These are phyloP conservation scores for Euphrasia confusa DNA, from an alignment of 257 asterid species.

Conservation along the genomic window DNA sequence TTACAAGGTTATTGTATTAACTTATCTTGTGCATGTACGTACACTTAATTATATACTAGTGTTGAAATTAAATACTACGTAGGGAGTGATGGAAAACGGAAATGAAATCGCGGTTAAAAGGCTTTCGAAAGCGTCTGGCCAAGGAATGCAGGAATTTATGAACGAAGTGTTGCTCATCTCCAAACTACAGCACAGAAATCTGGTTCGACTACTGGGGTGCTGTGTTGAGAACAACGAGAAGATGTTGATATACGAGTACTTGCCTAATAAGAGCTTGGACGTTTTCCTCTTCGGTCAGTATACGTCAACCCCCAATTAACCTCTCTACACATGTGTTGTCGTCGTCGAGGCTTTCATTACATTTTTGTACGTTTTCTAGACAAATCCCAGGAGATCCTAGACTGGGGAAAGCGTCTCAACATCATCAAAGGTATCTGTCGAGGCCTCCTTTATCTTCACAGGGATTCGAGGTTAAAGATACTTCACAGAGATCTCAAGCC, in stretches of 20 bases:
- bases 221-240: conserved; percentile 33
- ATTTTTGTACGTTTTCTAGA: not conserved
- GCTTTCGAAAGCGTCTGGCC: conserved; percentile 33
- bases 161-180: conserved; percentile 37
- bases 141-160: conserved; percentile 33
- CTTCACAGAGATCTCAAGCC: conserved; percentile 55
- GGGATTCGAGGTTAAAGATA: conserved; percentile 47
- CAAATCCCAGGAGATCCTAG: conserved; percentile 25
- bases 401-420: conserved; percentile 39
- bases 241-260: conserved; percentile 28
- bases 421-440: conserved; percentile 47
- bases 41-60: too few species aligned
- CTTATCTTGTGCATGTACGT: not conserved
- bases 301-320: too few species aligned
- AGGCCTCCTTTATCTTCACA: conserved; percentile 56
- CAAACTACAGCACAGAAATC: conserved; percentile 36
- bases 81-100: conserved; percentile 31
- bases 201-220: conserved; percentile 33
- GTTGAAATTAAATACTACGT: not conserved
- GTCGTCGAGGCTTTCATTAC: not conserved
- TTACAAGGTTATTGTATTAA: conserved; percentile 30
- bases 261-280: conserved; percentile 21
- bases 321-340: too few species aligned
- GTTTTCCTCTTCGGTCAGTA: conserved; percentile 28
- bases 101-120: conserved; percentile 34